phyloP scores from a whole-genome alignment of 2,329 filamentous ascomycete genomes.

The Hymenoscyphus albidus region DNA sequence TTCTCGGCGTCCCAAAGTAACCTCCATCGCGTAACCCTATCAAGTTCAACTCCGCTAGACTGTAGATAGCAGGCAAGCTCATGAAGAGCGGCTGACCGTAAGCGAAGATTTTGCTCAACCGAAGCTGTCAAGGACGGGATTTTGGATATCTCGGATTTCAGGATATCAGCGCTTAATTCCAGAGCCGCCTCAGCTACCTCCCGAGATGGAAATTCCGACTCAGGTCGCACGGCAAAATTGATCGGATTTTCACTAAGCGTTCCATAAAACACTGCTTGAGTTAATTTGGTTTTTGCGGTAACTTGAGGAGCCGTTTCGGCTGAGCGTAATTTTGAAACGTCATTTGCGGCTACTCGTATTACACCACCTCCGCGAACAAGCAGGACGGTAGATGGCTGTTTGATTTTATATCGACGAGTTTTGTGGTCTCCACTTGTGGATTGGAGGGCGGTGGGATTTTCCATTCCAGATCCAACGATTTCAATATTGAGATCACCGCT shows the following conservation, averaged over 20 bases:
- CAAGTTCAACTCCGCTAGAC: constrained; percentile 61
- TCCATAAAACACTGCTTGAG: constrained; percentile 93
- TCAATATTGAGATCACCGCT: constrained; percentile 61
- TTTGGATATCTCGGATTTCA: constrained; percentile 71
- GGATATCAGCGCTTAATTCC: constrained; percentile 73
- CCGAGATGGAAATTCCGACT: constrained; percentile 60
- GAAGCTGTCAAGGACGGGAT: constrained; percentile 71
- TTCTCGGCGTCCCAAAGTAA: constrained; percentile 90
- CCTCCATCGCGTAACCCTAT: constrained; percentile 68
- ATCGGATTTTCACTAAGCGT: constrained; percentile 78
- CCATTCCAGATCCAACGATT: constrained; percentile 60
- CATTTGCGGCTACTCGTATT: constrained; percentile 55
- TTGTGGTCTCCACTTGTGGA: constrained; percentile 46
- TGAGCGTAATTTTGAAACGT: constrained; percentile 57
- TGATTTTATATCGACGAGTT: constrained; percentile 51
- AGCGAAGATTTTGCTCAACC: constrained; percentile 74
- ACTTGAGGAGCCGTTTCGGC: constrained; percentile 54
- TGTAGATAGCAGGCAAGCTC: constrained; percentile 71
- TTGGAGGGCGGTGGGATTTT: constrained; percentile 47
- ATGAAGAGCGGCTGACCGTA: constrained; percentile 68
- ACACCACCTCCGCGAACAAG: constrained; percentile 61
- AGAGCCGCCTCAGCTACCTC: constrained; percentile 76
- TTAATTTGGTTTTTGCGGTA: constrained; percentile 82
- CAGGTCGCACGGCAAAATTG: constrained; percentile 69
- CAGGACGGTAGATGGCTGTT: constrained; percentile 59